Evolutionary conservation across 1,284 basidiomycete species (phyloP).

Genomic region (Naganishia cerealis): DNA sequence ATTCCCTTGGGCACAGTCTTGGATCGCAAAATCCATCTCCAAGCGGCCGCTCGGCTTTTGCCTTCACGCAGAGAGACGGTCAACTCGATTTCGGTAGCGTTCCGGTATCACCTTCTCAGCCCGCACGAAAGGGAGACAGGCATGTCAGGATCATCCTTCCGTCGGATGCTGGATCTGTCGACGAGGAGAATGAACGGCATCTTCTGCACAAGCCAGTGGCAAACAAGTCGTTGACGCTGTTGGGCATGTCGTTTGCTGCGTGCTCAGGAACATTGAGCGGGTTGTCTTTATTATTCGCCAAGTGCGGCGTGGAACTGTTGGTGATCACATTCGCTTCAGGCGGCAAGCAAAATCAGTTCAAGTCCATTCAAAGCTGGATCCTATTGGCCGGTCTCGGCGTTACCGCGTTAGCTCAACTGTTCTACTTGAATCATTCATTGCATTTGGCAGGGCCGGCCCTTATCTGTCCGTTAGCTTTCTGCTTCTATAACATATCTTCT

Average conservation of each 20-base stretch:
- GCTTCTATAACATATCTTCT: slow-evolving; percentile 90
- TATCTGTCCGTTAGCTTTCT: slow-evolving; percentile 91
- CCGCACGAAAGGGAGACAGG: background rate
- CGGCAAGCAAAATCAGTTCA: slow-evolving; percentile 80
- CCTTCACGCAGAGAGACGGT: slow-evolving; percentile 3
- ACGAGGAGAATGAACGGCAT: slow-evolving; percentile 34
- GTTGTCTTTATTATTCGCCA: slow-evolving; percentile 89
- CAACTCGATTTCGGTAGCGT: background rate
- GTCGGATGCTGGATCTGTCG: slow-evolving; percentile 22
- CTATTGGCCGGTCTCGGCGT: slow-evolving; percentile 46
- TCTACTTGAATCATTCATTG: slow-evolving; percentile 89
- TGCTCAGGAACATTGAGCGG: slow-evolving; percentile 89
- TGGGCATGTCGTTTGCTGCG: slow-evolving; percentile 85
- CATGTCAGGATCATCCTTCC: slow-evolving; percentile 18
- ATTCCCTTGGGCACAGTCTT: slow-evolving; percentile 12
- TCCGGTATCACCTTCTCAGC: background rate
- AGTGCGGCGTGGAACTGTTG: slow-evolving; percentile 87
- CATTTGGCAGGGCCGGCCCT: slow-evolving; percentile 81
- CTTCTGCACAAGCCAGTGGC: slow-evolving; percentile 28
- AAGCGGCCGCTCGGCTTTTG: slow-evolving; percentile 14
- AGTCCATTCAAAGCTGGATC: slow-evolving; percentile 51
- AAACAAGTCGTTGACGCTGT: slow-evolving; percentile 55
- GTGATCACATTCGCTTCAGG: slow-evolving; percentile 66
- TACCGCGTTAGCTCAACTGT: slow-evolving; percentile 60
- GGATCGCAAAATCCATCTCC: slow-evolving; percentile 16